Percentiles rank a stretch among this genome's conserved stretches.
phyloP scores from a whole-genome alignment of 345 rosid species.

The Odontarrhena argentea region DNA sequence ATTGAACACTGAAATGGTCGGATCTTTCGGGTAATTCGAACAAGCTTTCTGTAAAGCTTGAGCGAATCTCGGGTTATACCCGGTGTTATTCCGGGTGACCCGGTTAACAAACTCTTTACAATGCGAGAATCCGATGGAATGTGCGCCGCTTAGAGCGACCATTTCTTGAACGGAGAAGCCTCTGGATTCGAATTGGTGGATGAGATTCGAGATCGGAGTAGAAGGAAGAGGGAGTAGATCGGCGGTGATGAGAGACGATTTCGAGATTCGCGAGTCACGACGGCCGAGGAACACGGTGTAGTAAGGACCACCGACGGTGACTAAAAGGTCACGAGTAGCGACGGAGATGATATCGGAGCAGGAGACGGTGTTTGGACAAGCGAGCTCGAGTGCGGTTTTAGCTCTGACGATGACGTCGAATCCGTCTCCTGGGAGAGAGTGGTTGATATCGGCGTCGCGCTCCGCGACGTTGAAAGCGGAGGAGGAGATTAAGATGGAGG shows the following conservation, averaged over 20 bases:
- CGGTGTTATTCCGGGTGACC: slow-evolving; percentile 47
- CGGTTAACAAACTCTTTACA: slow-evolving; percentile 68
- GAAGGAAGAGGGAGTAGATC: slow-evolving; percentile 70
- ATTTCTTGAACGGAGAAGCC: slow-evolving; percentile 77
- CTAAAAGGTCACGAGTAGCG: slow-evolving; percentile 76
- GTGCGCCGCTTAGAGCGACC: slow-evolving; percentile 91
- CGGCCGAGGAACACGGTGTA: slow-evolving; percentile 77
- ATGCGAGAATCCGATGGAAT: slow-evolving; percentile 91
- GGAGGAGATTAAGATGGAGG: slow-evolving; percentile 65
- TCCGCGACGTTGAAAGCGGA: slow-evolving; percentile 70
- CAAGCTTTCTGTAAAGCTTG: slow-evolving; percentile 67
- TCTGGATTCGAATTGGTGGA: slow-evolving; percentile 53
- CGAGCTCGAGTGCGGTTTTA: slow-evolving; percentile 85
- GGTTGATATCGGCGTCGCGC: slow-evolving; percentile 77
- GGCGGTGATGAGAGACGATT: slow-evolving; percentile 47
- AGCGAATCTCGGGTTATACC: slow-evolving; percentile 76
- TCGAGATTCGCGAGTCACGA: slow-evolving; percentile 60
- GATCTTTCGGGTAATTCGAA: slow-evolving; percentile 56
- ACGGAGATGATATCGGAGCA: slow-evolving; percentile 85
- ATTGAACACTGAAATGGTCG: slow-evolving; percentile 79
- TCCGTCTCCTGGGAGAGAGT: slow-evolving; percentile 87
- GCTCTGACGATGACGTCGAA: slow-evolving; percentile 77
- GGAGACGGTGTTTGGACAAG: slow-evolving; percentile 82
- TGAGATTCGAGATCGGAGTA: slow-evolving; percentile 53
- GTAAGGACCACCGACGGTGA: slow-evolving; percentile 73